Conservation (phyloP, 2,329 filamentous ascomycete genomes). For the Fusarium brachygibbosum region DNA sequence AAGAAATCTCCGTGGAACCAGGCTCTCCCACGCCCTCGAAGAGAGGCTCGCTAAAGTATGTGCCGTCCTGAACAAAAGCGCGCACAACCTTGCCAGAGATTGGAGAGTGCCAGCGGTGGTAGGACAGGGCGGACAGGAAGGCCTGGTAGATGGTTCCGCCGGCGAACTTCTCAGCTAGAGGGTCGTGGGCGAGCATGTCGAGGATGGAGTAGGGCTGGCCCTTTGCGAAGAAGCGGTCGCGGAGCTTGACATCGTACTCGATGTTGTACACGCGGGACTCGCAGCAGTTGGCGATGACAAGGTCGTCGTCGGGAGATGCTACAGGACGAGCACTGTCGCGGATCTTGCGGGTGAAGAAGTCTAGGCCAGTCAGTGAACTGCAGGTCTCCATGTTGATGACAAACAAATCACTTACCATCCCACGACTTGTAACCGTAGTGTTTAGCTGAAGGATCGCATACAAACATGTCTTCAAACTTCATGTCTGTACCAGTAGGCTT, state of each 20-base stretch:
- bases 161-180: slow-evolving; percentile 66
- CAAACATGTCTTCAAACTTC: slow-evolving; percentile 71
- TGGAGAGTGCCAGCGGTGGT: slow-evolving; percentile 81
- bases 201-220: slow-evolving; percentile 74
- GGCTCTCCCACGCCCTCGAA: slow-evolving; percentile 54
- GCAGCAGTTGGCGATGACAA: slow-evolving; percentile 72
- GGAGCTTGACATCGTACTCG: slow-evolving; percentile 63
- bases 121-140: slow-evolving; percentile 75
- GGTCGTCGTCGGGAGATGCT: slow-evolving; percentile 66
- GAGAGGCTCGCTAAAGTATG: slow-evolving; percentile 74
- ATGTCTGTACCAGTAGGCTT: slow-evolving; percentile 57
- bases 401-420: slow-evolving; percentile 63
- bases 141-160: slow-evolving; percentile 79
- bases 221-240: slow-evolving; percentile 77
- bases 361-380: slow-evolving; percentile 32
- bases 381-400: fast-evolving
- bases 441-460: slow-evolving; percentile 67
- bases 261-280: slow-evolving; percentile 72
- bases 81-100: slow-evolving; percentile 71
- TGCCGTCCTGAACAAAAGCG: slow-evolving; percentile 71
- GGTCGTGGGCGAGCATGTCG: slow-evolving; percentile 73
- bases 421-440: slow-evolving; percentile 75
- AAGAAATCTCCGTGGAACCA: slow-evolving; percentile 54
- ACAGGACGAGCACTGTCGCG: slow-evolving; percentile 68
- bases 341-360: slow-evolving; percentile 75